phyloP scores from a whole-genome alignment of 2,329 filamentous ascomycete species.

The Diaporthe batatas region DNA sequence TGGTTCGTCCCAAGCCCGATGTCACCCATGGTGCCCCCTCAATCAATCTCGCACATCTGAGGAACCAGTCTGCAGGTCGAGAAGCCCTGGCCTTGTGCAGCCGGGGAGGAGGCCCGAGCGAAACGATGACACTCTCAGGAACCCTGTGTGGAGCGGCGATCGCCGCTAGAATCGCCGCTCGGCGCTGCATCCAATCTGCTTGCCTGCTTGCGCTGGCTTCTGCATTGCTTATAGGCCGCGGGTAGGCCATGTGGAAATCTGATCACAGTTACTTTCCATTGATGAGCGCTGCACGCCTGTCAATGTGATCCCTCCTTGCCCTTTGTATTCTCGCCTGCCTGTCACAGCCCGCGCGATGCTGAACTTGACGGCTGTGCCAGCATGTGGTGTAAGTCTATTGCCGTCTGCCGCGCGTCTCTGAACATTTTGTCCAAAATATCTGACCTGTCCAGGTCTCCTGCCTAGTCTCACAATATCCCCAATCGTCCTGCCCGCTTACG shows the following conservation, averaged over 20 bases:
- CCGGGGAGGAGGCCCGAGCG: slow-evolving; percentile 26
- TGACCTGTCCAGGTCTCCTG: slow-evolving; percentile 23
- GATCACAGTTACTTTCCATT: slow-evolving; percentile 6
- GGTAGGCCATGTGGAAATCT: slow-evolving; percentile 1
- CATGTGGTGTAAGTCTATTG: slow-evolving; percentile 32
- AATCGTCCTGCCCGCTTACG: slow-evolving; percentile 27
- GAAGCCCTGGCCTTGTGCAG: not conserved
- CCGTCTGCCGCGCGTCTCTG: not conserved
- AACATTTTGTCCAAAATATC: not conserved
- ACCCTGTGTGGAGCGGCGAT: slow-evolving; percentile 26
- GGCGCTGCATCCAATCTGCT: not conserved
- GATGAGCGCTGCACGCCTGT: not conserved
- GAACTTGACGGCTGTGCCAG: slow-evolving; percentile 34
- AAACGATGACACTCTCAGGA: not conserved
- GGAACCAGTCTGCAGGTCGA: slow-evolving; percentile 9
- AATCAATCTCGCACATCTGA: slow-evolving; percentile 16
- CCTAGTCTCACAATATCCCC: not conserved
- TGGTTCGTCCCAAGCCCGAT: slow-evolving; percentile 28
- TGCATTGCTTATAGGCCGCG: slow-evolving; percentile 16
- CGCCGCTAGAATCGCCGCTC: not conserved
- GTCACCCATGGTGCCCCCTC: slow-evolving; percentile 18
- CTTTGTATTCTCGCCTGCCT: not conserved
- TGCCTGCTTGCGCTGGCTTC: not conserved
- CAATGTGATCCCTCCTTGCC: slow-evolving; percentile 6
- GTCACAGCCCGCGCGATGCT: slow-evolving; percentile 20